These are phyloP conservation scores for Zostera marina DNA, from an alignment of 116 monocot species.

Conservation along the genomic window DNA sequence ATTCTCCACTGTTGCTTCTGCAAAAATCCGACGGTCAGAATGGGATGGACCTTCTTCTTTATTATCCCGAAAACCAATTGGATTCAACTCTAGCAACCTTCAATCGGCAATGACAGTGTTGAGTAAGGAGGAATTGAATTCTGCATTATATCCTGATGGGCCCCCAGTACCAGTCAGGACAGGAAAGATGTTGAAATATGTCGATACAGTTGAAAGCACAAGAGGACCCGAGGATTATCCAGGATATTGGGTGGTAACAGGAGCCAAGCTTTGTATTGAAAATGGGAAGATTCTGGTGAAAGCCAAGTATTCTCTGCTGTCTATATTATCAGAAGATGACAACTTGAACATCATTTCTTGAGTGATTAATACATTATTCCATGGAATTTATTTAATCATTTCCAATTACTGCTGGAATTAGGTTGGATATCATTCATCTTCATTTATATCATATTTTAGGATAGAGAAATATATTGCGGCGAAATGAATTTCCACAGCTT, in stretches of 20 bases:
- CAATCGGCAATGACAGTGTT: neutral
- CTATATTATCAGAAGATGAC: constrained; percentile 1
- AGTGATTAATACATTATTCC: too few species aligned
- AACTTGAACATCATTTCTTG: too few species aligned
- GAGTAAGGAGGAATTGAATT: constrained; percentile 45
- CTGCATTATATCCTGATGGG: constrained; percentile 43
- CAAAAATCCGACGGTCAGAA: constrained; percentile 55
- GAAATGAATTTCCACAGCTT: too few species aligned
- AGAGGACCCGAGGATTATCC: constrained; percentile 60
- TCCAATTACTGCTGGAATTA: too few species aligned
- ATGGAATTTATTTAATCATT: too few species aligned
- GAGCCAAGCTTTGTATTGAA: constrained; percentile 50
- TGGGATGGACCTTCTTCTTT: constrained; percentile 33
- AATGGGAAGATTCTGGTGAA: constrained; percentile 44
- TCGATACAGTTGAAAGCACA: constrained; percentile 36
- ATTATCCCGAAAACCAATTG: constrained; percentile 16
- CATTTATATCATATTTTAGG: too few species aligned
- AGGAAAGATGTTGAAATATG: constrained; percentile 27
- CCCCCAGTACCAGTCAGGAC: constrained; percentile 38
- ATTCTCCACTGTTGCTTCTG: constrained; percentile 43
- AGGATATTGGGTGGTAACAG: constrained; percentile 76
- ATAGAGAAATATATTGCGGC: too few species aligned
- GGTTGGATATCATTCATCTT: too few species aligned
- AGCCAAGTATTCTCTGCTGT: constrained; percentile 46
- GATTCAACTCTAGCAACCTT: constrained; percentile 17